Base-by-base conservation (phyloP, 306 rosid species). In the Senna tora region DNA sequence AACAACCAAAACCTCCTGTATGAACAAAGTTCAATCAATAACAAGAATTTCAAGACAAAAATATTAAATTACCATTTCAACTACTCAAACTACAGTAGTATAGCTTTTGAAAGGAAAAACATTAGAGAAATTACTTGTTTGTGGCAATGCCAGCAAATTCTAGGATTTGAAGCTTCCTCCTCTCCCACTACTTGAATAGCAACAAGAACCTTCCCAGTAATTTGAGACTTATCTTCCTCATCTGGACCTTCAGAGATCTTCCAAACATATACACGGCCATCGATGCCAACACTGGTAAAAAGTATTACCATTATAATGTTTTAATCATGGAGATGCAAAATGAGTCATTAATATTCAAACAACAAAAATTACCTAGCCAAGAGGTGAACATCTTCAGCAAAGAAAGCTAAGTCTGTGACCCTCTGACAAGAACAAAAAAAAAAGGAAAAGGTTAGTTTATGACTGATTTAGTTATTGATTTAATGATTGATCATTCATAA, bases 361-460 rank as follows among this genome's bases (percentile, higher is more conserved):
- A 75, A 38, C 38, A 62, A 63, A 53, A 67, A 47, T 60, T 94
- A 95, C 99, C 97, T 95, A 75, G 96, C 92, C 88, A 95, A 84
- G 75, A 95, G 96, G 79, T 89, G 99, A 86, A 92, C 99, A 84
- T 95, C 99, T 86, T 95, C 99, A 6, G 99, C 96, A 64, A 95
- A 95, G 87, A 95, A 95, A 46, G 97, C 90, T 91, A 91, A 82
- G 85, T 95, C 99, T 20, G 99, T 95, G 86, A 95, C 97, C 92
- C 97, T 92, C 99, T 95, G 93, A 67, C 57, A 74, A 36, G 17
- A 77, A 62, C 50, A 62, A 39, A 38, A 60, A 73, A 73, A 28
- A 58, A 63, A 64, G 61, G 67, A 67, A 61, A 7, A 79, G 17
- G 71, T 72, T 72, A 71, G 65, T 45, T 25, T 34, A 20, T 46